Conservation (phyloP, 1,284 basidiomycete species). For the Coniophora puteana region DNA sequence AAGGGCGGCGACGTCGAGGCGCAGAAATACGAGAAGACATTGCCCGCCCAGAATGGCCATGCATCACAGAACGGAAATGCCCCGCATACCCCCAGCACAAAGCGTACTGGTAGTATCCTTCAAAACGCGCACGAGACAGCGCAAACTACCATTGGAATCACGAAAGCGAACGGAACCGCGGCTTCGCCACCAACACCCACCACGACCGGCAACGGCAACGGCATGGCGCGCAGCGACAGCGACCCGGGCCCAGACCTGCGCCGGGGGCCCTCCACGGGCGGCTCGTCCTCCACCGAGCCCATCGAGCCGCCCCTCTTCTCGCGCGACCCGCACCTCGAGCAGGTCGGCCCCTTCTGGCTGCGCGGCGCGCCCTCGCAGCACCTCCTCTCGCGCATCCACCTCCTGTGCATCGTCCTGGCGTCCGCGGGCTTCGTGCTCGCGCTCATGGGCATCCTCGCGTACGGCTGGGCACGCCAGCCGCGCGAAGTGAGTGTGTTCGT, state of each 20-base stretch:
- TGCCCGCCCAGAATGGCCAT: neutral
- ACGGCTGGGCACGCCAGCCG: constrained; percentile 42
- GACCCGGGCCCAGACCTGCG: too few relatives aligned
- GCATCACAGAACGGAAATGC: too few relatives aligned
- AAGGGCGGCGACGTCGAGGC: neutral
- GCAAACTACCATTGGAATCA: too few relatives aligned
- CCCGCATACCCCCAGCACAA: too few relatives aligned
- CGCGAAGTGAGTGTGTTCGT: constrained; percentile 35
- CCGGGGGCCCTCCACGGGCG: neutral
- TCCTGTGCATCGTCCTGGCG: constrained; percentile 39
- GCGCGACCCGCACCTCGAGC: constrained; percentile 37
- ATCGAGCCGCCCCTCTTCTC: constrained; percentile 25
- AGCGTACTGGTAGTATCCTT: too few relatives aligned
- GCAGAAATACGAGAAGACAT: neutral
- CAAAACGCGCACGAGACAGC: too few relatives aligned
- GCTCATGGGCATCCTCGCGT: constrained; percentile 41
- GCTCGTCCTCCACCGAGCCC: neutral
- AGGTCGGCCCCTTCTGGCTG: constrained; percentile 35
- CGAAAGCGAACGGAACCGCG: too few relatives aligned
- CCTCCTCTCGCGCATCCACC: constrained; percentile 42
- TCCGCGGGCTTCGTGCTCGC: constrained; percentile 42
- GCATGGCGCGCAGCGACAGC: too few relatives aligned
- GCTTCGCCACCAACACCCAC: too few relatives aligned
- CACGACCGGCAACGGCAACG: too few relatives aligned
- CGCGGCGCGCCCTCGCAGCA: constrained; percentile 32